Base-by-base conservation (phyloP, 768 basidiomycete genomes). In the Kwoniella sp. region DNA sequence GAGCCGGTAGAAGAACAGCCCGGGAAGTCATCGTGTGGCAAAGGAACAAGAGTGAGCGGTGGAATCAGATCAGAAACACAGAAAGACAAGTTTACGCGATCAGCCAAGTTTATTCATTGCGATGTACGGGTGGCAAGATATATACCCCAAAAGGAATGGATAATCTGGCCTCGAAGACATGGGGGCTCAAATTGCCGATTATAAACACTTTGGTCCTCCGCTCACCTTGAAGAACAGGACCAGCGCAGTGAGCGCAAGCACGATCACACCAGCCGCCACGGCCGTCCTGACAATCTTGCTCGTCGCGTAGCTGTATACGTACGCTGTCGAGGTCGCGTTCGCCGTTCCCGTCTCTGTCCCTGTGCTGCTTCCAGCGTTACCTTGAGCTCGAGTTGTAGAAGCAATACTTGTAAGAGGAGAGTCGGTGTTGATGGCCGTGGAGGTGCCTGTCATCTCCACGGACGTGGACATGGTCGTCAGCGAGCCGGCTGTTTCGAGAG, bases 161-260 rank as follows among this genome's bases (percentile, higher is more conserved):
- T 5, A 34, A 37, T 17, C n/a, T n/a, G n/a, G n/a, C n/a, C n/a
- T n/a, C n/a, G n/a, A n/a, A n/a, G n/a, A n/a, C n/a, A n/a, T n/a
- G n/a, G n/a, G n/a, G 34, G 13, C 34, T 13, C 34, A 37, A 37
- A 37, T 37, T 13, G 34, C 13, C 13, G 34, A 13, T 5, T 37
- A 37, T 37, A 13, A 37, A 37, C 5, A 37, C 7, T 7, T 17
- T 8, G 41, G 9, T 17, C 17, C 9, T 17, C 13, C 13, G 34
- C 71, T 55, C 53, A 74, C 75, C 73, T 77, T 77, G 67, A 73
- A 61, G 30, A 73, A 77, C 17, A 74, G 38, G 13, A 74, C 61
- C n/a, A 77, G 31, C 17, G 67, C 75, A 11, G 63, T 68, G 13
- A 77, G 47, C 22, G 48, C 68, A 25, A 77, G 38, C 1, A 77